Evolutionary conservation across 306 rosid genomes (phyloP), one percentile per base, ranked within the genome.

Genomic region (Hippophae gyantsensis): DNA sequence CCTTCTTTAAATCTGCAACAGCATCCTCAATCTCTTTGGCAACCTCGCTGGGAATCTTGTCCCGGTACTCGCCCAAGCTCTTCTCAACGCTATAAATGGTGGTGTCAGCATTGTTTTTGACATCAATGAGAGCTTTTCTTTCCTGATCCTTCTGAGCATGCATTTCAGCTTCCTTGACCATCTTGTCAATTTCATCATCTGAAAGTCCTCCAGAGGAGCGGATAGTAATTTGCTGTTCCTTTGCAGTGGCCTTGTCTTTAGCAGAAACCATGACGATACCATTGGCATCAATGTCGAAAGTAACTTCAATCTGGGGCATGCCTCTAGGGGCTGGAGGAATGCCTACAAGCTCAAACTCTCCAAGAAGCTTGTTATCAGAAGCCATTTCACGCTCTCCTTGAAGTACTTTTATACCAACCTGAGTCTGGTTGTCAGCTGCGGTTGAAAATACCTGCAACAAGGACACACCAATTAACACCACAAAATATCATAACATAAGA

Each of bases 371-470:
- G 84, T 90, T 90, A 77, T 90, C 95, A 0, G 90, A 0, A 10
- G 97, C 97, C 97, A 90, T 90, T 69, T 90, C 94, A 10, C 97
- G 80, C 80, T 90, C 97, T 23, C 97, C 97, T 72, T 90, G 95
- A 43, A 90, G 66, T 57, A 90, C 97, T 82, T 86, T 90, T 67
- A 90, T 84, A 42, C 95, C 94, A 3, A 90, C 97, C 68, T 82
- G 97, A 7, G 95, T 90, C 62, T 90, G 97, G 68, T 90, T 90
- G 73, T 90, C 95, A 7, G 95, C 94, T 43, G 97, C 97, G 0
- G 97, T 90, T 5, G 95, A 90, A 59, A 90, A 90, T 9, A 81
- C 90, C 97, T 90, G 73, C 27, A 63, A 67, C 26, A 42, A 52
- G 3, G 23, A 14, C 41, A 47, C 10, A 12, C 4, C 43, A 56